phyloP scores from a whole-genome alignment of 2,329 filamentous ascomycete genomes.

The Penicillium sp. region DNA sequence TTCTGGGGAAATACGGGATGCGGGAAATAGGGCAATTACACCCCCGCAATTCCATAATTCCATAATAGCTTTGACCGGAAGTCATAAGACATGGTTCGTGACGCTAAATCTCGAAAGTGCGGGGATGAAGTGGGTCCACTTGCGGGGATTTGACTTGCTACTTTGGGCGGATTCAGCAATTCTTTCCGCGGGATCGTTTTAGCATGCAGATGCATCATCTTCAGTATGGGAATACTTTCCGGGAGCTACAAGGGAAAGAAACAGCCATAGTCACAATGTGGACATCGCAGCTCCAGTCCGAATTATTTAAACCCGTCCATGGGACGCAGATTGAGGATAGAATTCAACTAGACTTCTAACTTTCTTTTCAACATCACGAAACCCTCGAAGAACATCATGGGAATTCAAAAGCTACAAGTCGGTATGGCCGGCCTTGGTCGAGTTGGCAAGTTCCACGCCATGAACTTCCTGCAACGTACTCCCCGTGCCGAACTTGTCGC shows the following conservation, averaged over 20 bases:
- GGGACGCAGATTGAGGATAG: neutral
- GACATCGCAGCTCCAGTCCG: neutral
- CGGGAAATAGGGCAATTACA: constrained; percentile 2
- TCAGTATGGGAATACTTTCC: constrained; percentile 2
- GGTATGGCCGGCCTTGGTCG: constrained; percentile 50
- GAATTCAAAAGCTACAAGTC: constrained; percentile 39
- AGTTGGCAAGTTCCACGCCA: constrained; percentile 49
- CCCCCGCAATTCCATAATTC: constrained; percentile 3
- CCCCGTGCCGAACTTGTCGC: constrained; percentile 51
- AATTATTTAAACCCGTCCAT: constrained; percentile 12
- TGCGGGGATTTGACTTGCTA: neutral
- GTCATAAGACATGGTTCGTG: neutral
- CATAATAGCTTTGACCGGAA: neutral
- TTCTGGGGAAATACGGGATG: constrained; percentile 8
- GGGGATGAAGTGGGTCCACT: neutral
- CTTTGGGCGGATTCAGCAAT: constrained; percentile 3
- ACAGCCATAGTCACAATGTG: neutral
- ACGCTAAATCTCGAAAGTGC: neutral
- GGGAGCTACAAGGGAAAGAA: neutral
- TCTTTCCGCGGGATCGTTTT: constrained; percentile 10
- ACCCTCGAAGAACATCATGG: constrained; percentile 7
- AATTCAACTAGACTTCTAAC: neutral
- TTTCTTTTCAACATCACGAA: neutral
- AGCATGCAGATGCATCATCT: neutral
- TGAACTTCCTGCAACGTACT: constrained; percentile 46